phyloP scores from a whole-genome alignment of 148 eudicot species.

The Silene uniflora region DNA sequence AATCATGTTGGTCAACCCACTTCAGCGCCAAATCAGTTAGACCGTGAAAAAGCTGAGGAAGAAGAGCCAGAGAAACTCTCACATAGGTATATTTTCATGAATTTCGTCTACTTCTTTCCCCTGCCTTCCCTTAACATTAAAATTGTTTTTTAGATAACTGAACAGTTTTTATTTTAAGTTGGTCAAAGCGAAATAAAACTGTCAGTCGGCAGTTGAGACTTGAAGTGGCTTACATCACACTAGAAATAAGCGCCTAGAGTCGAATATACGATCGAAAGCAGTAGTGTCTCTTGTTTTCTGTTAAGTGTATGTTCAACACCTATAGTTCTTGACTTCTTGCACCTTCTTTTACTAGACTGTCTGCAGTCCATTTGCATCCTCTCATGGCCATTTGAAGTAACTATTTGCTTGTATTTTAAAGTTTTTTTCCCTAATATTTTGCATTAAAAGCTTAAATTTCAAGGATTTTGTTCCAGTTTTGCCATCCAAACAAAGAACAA shows the following conservation, averaged over 20 bases:
- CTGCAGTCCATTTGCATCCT: not conserved
- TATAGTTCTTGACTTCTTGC: not conserved
- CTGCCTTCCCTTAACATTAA: not conserved
- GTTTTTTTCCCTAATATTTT: not conserved
- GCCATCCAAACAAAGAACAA: too few relatives aligned
- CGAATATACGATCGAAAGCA: not conserved
- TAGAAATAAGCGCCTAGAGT: not conserved
- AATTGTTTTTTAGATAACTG: not conserved
- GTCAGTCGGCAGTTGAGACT: not conserved
- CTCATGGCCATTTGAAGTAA: not conserved
- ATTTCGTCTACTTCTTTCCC: not conserved
- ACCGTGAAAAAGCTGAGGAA: conserved; percentile 45
- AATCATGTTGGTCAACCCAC: conserved; percentile 37
- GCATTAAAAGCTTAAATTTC: not conserved
- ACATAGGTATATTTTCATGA: conserved; percentile 46
- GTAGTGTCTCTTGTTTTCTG: conserved; percentile 1
- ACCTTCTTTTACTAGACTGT: not conserved
- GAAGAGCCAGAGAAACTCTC: conserved; percentile 89
- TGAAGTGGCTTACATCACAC: not conserved
- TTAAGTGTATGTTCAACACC: not conserved
- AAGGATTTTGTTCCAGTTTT: too few relatives aligned
- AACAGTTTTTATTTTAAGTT: not conserved
- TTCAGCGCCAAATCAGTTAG: conserved; percentile 38
- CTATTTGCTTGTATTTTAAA: not conserved
- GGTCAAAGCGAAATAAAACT: not conserved